Evolutionary conservation across 805 yeast species (phyloP), one percentile per base, ranked within the genome.

Genomic region (Saturnispora halmiae): DNA sequence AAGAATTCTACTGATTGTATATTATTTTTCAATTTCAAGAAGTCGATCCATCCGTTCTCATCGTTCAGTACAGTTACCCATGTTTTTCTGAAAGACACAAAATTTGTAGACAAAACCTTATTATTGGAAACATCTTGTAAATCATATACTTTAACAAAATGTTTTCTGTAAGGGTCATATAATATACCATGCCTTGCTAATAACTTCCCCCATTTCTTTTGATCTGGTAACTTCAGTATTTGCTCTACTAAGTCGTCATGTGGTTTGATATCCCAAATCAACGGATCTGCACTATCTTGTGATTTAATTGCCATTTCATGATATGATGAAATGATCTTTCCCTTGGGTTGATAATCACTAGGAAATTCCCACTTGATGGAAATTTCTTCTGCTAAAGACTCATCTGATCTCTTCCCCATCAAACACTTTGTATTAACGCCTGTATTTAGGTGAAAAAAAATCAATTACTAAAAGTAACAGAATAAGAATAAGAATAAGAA

Each of bases 91-190:
- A 28, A 36, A 3, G 39, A 36, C 20, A 36, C 21, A 15, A 36
- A 36, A 4, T 32, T 28, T 13, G 32, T 36, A 20, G 39, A 36
- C 19, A 36, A 18, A 14, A 36, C 30, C 15, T 36, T 36, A 19
- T 36, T 36, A n/a, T 15, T 16, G 9, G 32, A 25, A 8, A 36
- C 39, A 36, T 36, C 39, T 9, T 36, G 33, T 19, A 36, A 29
- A 20, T 18, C 24, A 5, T 36, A 25, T 10, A 36, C 29, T 36
- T 36, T 36, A 16, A 36, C 24, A 15, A 36, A 36, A 19, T 36
- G 39, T 15, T 29, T 21, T 14, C 32, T 25, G 3, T 16, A 4
- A 20, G 39, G 20, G 20, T 36, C 39, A 29, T 36, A 28, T 13
- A 36, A 25, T 11, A 36, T 36, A 8, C 39, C 39, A 20, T 36